phyloP scores from a whole-genome alignment of 352 stramenopile genomes.

The Globisporangium mamillatum region DNA sequence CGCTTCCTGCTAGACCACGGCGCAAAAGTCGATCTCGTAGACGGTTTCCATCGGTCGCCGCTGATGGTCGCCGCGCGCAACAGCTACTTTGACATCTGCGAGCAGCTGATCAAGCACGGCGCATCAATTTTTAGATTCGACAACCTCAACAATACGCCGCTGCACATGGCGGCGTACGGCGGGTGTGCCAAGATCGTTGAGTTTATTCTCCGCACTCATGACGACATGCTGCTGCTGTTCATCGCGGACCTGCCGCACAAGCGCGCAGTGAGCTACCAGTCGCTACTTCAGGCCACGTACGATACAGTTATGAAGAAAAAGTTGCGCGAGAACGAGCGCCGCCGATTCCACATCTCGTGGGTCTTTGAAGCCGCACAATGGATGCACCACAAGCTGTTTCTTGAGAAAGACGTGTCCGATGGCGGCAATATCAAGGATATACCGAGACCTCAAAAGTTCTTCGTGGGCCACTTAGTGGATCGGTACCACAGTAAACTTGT shows the following conservation, averaged over 20 bases:
- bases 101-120: constrained; percentile 37
- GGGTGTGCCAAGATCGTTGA: constrained; percentile 38
- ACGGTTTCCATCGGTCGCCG: constrained; percentile 55
- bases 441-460: constrained; percentile 31
- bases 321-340: constrained; percentile 58
- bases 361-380: constrained; percentile 49
- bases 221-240: constrained; percentile 49
- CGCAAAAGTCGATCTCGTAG: constrained; percentile 38
- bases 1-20: constrained; percentile 48
- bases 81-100: constrained; percentile 47
- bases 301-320: constrained; percentile 53
- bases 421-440: constrained; percentile 2
- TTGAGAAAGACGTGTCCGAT: background rate
- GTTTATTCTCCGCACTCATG: constrained; percentile 41
- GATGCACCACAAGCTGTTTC: constrained; percentile 38
- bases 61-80: constrained; percentile 58
- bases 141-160: constrained; percentile 59
- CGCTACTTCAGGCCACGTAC: constrained; percentile 39
- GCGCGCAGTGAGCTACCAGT: constrained; percentile 29
- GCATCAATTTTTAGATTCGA: constrained; percentile 50
- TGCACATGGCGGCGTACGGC: constrained; percentile 67
- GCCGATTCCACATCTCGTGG: constrained; percentile 65
- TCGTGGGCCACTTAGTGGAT: constrained; percentile 47
- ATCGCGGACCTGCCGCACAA: constrained; percentile 35
- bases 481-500: constrained; percentile 37